Percentiles rank a stretch among this genome's conserved stretches.
Conservation (phyloP, 805 yeast genomes). For the Aciculoconidium aculeatum region DNA sequence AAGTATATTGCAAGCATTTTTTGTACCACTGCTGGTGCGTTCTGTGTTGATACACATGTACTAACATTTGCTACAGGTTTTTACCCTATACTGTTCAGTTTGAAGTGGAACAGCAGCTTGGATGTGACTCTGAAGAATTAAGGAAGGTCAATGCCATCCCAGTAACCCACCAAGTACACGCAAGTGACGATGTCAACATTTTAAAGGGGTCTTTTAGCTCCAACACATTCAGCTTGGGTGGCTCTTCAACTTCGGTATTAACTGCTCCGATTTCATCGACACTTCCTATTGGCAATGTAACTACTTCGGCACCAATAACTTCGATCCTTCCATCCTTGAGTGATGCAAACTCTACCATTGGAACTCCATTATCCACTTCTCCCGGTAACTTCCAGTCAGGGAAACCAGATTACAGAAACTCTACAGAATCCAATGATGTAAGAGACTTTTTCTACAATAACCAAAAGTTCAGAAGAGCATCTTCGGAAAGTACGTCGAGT, state of each 20-base stretch:
- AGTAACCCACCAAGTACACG: constrained; percentile 3
- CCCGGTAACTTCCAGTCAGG: constrained; percentile 9
- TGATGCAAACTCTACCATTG: constrained; percentile 25
- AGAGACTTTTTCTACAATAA: constrained; percentile 46
- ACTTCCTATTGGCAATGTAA: no score
- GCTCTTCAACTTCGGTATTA: no score
- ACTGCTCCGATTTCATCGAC: no score
- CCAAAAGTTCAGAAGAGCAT: constrained; percentile 8
- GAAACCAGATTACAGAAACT: constrained; percentile 4
- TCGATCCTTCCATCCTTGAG: constrained; percentile 33
- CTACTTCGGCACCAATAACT: constrained; percentile 7
- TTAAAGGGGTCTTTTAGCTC: constrained; percentile 7
- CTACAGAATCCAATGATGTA: constrained; percentile 42
- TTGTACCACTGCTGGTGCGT: no score
- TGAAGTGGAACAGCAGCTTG: constrained; percentile 27
- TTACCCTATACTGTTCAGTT: constrained; percentile 74
- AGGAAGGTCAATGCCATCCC: constrained; percentile 6
- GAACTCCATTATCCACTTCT: constrained; percentile 12
- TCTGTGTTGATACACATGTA: constrained; percentile 14
- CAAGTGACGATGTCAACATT: constrained; percentile 7
- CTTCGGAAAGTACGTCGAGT: constrained; percentile 3
- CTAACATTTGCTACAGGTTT: constrained; percentile 37
- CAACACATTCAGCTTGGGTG: constrained; percentile 1
- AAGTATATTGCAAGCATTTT: constrained; percentile 23
- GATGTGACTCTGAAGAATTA: constrained; percentile 2